Conservation (phyloP, 2,329 filamentous ascomycete genomes). For the Microcera coccophila region DNA sequence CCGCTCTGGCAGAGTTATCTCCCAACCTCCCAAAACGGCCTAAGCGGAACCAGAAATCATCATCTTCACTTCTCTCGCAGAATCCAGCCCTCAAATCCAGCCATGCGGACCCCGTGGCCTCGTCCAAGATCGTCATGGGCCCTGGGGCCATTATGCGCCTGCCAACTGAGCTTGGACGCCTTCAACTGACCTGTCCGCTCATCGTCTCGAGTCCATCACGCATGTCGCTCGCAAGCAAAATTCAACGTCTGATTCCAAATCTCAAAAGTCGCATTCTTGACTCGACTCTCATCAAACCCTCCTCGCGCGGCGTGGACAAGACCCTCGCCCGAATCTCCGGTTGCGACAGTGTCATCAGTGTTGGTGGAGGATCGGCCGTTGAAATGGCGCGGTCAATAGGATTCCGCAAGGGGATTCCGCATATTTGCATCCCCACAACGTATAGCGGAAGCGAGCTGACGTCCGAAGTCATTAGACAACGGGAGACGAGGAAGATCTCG, state of each 20-base stretch:
- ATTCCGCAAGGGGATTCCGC: constrained; percentile 49
- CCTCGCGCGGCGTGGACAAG: constrained; percentile 26
- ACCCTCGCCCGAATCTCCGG: constrained; percentile 28
- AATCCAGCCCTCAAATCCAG: too few species aligned
- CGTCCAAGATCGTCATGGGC: constrained; percentile 35
- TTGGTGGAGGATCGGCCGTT: constrained; percentile 61
- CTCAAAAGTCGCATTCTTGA: constrained; percentile 32
- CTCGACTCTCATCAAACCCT: constrained; percentile 29
- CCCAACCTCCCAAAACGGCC: too few species aligned
- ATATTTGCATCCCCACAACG: constrained; percentile 58
- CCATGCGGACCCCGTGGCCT: too few species aligned
- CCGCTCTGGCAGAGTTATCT: too few species aligned
- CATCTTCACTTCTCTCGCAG: too few species aligned
- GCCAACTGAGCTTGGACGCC: constrained; percentile 31
- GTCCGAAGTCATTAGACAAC: not conserved
- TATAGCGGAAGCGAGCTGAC: constrained; percentile 59
- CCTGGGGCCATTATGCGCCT: constrained; percentile 31
- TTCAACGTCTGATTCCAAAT: constrained; percentile 34
- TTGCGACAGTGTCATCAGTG: constrained; percentile 56
- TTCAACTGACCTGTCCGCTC: constrained; percentile 32
- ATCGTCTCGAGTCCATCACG: constrained; percentile 39
- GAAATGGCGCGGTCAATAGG: constrained; percentile 55
- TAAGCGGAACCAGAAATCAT: too few species aligned
- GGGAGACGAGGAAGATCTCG: not conserved
- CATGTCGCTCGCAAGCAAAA: constrained; percentile 30